Conservation (phyloP, 2,329 filamentous ascomycete species). For the Fulvia fulva region DNA sequence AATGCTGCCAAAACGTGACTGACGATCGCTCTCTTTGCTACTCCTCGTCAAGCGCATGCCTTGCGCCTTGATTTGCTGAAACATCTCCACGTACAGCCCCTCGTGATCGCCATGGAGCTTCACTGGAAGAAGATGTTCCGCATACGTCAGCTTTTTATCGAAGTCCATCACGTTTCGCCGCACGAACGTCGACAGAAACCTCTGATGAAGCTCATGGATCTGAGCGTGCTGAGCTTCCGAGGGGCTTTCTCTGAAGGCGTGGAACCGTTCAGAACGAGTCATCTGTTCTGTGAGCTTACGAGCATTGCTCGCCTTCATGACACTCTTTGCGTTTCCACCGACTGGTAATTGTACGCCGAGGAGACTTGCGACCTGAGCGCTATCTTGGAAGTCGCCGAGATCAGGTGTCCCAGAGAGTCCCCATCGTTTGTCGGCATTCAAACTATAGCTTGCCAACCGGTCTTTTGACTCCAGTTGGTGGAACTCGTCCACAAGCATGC, state of each 20-base stretch:
- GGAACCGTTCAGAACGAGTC: conserved; percentile 54
- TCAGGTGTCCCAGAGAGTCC: conserved; percentile 61
- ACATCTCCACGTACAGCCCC: conserved; percentile 53
- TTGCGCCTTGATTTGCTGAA: conserved; percentile 50
- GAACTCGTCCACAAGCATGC: conserved; percentile 63
- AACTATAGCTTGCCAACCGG: conserved; percentile 38
- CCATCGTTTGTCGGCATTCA: conserved; percentile 55
- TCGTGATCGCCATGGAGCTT: conserved; percentile 47
- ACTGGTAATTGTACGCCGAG: conserved; percentile 48
- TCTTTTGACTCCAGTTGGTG: conserved; percentile 51
- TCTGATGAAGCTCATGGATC: conserved; percentile 51
- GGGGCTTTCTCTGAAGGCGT: conserved; percentile 47
- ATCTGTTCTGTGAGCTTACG: conserved; percentile 41
- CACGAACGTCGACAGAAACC: conserved; percentile 53
- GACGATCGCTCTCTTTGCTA: conserved; percentile 34
- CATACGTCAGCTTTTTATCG: conserved; percentile 40
- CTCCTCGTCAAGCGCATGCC: conserved; percentile 46
- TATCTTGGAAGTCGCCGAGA: conserved; percentile 54
- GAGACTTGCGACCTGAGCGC: conserved; percentile 56
- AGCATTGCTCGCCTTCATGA: conserved; percentile 44
- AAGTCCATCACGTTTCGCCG: conserved; percentile 39
- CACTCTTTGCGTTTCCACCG: conserved; percentile 48
- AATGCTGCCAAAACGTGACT: conserved; percentile 44
- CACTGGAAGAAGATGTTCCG: conserved; percentile 44
- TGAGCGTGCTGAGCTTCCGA: conserved; percentile 51